Evolutionary conservation across 148 eudicot genomes (phyloP).

Genomic region (Rhododendron henanense): DNA sequence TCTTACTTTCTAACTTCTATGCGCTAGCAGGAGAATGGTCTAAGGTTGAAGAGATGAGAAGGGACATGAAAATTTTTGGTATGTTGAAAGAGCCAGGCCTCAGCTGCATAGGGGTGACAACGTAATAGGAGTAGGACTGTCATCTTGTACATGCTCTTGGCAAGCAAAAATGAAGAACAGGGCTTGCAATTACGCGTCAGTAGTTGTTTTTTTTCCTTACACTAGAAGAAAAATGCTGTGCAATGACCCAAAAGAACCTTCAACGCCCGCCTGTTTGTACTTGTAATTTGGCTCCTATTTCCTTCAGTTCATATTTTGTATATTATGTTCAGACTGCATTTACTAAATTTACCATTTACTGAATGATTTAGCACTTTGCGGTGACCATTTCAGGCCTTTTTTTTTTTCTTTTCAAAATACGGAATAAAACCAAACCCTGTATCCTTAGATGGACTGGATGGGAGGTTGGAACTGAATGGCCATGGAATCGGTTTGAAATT

Average conservation of each 20-base stretch:
- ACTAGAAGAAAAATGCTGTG: neutral
- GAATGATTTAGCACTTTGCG: too few relatives aligned
- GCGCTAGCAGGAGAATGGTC: conserved; percentile 22
- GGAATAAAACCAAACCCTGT: too few relatives aligned
- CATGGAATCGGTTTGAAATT: too few relatives aligned
- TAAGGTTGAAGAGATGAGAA: conserved; percentile 14
- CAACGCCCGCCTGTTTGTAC: neutral
- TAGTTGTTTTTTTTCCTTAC: neutral
- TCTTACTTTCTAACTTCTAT: conserved; percentile 24
- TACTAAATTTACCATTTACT: too few relatives aligned
- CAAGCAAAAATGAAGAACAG: too few relatives aligned
- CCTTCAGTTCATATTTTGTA: neutral
- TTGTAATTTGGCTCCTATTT: neutral
- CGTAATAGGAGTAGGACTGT: neutral
- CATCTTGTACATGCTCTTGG: too few relatives aligned
- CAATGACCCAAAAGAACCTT: neutral
- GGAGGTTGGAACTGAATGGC: too few relatives aligned
- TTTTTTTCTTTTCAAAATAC: too few relatives aligned
- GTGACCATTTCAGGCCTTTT: too few relatives aligned
- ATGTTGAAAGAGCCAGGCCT: conserved; percentile 21
- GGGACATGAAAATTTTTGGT: neutral
- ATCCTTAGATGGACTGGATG: too few relatives aligned
- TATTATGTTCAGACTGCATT: too few relatives aligned
- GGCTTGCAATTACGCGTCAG: too few relatives aligned
- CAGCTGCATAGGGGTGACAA: conserved; percentile 2